A percentile compares a stretch with the other conserved stretches of the same genome.
Conservation (phyloP, 1,284 basidiomycete genomes). For the Rhodotorula sp. region DNA sequence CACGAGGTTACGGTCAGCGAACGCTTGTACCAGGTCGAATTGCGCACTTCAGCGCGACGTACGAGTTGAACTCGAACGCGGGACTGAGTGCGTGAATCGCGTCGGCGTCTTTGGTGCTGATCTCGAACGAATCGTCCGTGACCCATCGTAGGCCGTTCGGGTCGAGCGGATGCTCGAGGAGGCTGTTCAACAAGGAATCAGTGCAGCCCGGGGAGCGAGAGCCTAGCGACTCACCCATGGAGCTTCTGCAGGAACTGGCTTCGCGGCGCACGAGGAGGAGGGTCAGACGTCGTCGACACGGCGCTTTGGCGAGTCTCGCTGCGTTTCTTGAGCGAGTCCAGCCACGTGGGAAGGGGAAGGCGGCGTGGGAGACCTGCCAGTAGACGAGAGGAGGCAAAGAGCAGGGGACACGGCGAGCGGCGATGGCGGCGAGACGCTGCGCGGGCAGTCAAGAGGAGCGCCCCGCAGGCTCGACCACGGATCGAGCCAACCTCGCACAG, state of each 20-base stretch:
- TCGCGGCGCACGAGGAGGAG: background rate
- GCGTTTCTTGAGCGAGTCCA: too few relatives aligned
- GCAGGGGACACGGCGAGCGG: background rate
- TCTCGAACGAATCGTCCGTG: conserved; percentile 28
- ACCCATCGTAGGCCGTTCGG: conserved; percentile 20
- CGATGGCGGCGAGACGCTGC: background rate
- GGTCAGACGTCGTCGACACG: background rate
- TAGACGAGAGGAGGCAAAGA: background rate
- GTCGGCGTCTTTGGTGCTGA: conserved; percentile 17
- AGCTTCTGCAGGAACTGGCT: conserved; percentile 36
- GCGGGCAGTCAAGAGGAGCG: background rate
- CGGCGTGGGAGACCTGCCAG: background rate
- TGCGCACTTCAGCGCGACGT: background rate
- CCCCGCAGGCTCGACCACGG: background rate
- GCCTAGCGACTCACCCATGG: conserved; percentile 14
- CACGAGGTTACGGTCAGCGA: background rate
- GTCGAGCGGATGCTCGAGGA: conserved; percentile 31
- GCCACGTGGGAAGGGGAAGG: background rate
- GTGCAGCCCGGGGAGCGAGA: background rate
- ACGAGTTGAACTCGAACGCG: conserved; percentile 31
- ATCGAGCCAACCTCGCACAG: background rate
- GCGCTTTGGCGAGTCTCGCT: background rate
- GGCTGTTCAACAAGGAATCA: conserved; percentile 12
- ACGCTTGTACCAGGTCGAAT: too few relatives aligned
- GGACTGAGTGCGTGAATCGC: conserved; percentile 32